Percentiles rank a stretch among this genome's conserved stretches.
These are phyloP conservation scores for Pelargonium myrrhifolium DNA, from an alignment of 441 rosid genomes.

Conservation along the genomic window DNA sequence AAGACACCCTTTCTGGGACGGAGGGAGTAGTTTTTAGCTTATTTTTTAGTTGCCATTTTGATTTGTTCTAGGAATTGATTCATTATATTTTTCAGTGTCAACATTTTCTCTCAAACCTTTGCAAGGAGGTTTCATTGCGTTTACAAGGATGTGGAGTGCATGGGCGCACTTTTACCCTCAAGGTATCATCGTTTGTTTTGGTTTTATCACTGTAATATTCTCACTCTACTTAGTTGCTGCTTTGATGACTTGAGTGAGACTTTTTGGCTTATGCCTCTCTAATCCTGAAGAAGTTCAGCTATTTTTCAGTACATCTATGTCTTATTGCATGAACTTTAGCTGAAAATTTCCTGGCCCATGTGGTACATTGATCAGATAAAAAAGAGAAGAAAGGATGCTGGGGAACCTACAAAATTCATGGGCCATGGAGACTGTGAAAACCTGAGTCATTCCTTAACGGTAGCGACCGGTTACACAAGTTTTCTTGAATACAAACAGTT, in stretches of 20 bases:
- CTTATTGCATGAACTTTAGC: constrained; percentile 9
- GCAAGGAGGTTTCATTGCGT: constrained; percentile 87
- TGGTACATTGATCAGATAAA: constrained; percentile 48
- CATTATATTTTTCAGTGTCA: constrained; percentile 43
- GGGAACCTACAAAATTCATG: constrained; percentile 80
- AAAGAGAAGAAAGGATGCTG: constrained; percentile 72
- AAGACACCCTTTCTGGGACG: too few species aligned
- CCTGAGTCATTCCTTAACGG: constrained; percentile 76
- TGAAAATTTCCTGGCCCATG: constrained; percentile 10
- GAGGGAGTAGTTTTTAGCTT: constrained; percentile 9
- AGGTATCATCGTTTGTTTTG: constrained; percentile 33
- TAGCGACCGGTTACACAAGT: constrained; percentile 22
- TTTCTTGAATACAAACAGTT: constrained; percentile 9
- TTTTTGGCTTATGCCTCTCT: constrained; percentile 2
- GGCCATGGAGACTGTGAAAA: constrained; percentile 90
- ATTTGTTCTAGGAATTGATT: constrained; percentile 11
- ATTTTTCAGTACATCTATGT: not conserved
- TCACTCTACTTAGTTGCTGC: not conserved
- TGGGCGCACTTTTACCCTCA: constrained; percentile 83
- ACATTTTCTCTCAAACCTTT: constrained; percentile 62
- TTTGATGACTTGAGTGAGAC: constrained; percentile 7
- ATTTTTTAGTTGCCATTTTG: constrained; percentile 4
- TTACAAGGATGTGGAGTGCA: constrained; percentile 76
- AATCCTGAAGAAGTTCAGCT: not conserved
- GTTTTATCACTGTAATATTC: constrained; percentile 1